A percentile compares a stretch with the other conserved stretches of the same genome.
Evolutionary conservation across 2,329 filamentous ascomycete species (phyloP).

Genomic region (Nannizzia gypsea): DNA sequence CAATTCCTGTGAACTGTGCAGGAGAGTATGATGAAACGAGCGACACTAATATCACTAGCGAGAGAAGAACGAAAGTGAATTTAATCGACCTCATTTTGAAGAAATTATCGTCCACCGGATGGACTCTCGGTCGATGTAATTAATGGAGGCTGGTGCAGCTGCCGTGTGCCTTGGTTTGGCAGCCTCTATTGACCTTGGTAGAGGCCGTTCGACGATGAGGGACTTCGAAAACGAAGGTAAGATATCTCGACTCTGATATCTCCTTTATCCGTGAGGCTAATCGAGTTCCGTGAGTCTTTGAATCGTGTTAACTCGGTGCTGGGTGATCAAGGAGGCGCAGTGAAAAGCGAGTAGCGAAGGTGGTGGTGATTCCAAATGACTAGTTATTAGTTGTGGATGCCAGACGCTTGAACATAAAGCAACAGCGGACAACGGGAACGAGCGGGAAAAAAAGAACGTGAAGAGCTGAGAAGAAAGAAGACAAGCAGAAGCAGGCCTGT

Average conservation of each 20-base stretch:
- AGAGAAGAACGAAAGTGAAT: constrained; percentile 24
- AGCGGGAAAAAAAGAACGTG: background rate
- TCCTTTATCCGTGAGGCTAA: background rate
- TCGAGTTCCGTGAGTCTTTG: background rate
- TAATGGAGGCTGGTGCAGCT: background rate
- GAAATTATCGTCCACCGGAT: background rate
- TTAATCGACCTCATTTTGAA: constrained; percentile 25
- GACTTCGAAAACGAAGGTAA: background rate
- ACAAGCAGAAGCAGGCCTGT: background rate
- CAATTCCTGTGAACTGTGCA: constrained; percentile 14
- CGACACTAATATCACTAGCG: constrained; percentile 24
- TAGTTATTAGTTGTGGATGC: background rate
- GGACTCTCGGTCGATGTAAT: background rate
- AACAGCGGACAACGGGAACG: background rate
- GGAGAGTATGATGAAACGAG: constrained; percentile 18
- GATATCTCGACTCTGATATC: background rate
- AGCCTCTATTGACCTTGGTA: background rate
- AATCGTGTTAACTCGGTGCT: background rate
- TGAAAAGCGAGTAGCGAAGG: background rate
- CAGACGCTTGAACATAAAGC: constrained; percentile 1
- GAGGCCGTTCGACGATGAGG: background rate
- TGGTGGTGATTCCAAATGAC: background rate
- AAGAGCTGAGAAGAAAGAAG: background rate
- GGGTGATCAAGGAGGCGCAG: background rate
- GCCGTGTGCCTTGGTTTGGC: background rate